phyloP scores from a whole-genome alignment of 768 basidiomycete genomes.

The Pleurotus ostreatus region DNA sequence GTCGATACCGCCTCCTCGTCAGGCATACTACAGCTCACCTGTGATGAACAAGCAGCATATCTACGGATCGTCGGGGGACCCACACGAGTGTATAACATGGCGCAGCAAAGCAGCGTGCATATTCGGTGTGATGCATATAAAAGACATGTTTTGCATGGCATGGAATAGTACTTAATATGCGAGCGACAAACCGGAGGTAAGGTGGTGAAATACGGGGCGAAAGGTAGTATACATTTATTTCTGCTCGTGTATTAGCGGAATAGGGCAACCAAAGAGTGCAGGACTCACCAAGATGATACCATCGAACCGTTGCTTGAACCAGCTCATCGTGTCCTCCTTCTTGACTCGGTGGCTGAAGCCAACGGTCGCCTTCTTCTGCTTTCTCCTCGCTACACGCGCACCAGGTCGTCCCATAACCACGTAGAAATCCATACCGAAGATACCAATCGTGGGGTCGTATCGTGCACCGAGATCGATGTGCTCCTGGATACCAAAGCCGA shows the following conservation, averaged over 20 bases:
- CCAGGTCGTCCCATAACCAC: conserved; percentile 98
- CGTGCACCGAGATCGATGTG: conserved; percentile 99
- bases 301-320: conserved; percentile 99
- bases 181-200: conserved; percentile 2
- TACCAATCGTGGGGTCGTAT: conserved; percentile 98
- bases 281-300: conserved; percentile 86
- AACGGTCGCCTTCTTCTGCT: conserved; percentile 81
- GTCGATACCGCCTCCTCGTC: too few species aligned
- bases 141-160: conserved; percentile 7
- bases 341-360: conserved; percentile 88
- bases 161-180: conserved; percentile 8
- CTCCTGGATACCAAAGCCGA: conserved; percentile 98
- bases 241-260: background rate
- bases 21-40: too few species aligned
- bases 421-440: conserved; percentile 99
- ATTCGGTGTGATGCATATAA: conserved; percentile 4
- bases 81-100: background rate
- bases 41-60: too few species aligned
- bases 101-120: background rate
- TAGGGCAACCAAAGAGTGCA: background rate
- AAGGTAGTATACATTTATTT: conserved; percentile 4
- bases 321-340: conserved; percentile 95
- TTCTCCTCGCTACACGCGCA: conserved; percentile 85
- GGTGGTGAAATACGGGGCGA: background rate
- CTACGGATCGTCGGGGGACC: background rate